A percentile compares a stretch with the other conserved stretches of the same genome.
Evolutionary conservation across 2,329 filamentous ascomycete genomes (phyloP).

Genomic region (Clarireedia paspali): DNA sequence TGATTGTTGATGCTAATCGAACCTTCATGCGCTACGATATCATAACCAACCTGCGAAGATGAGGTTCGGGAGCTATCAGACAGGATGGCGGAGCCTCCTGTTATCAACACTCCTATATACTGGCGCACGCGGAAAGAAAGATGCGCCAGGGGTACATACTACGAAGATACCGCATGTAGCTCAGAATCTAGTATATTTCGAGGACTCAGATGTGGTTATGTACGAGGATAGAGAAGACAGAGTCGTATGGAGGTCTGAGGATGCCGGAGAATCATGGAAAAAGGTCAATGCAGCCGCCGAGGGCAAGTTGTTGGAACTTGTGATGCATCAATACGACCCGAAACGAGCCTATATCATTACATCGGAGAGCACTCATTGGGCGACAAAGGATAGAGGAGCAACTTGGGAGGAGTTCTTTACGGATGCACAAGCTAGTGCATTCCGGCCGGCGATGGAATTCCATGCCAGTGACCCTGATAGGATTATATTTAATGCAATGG

Average conservation of each 20-base stretch:
- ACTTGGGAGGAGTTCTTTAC: conserved; percentile 71
- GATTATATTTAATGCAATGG: conserved; percentile 75
- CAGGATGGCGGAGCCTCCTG: conserved; percentile 27
- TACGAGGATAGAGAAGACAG: conserved; percentile 59
- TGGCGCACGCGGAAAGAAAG: conserved; percentile 26
- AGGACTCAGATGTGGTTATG: conserved; percentile 76
- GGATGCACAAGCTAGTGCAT: conserved; percentile 47
- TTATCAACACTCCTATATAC: conserved; percentile 22
- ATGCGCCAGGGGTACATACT: conserved; percentile 53
- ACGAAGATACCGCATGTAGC: conserved; percentile 62
- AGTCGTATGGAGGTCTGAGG: conserved; percentile 67
- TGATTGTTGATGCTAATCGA: conserved; percentile 18
- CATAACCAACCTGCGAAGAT: conserved; percentile 23
- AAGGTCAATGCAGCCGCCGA: conserved; percentile 56
- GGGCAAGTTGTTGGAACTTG: conserved; percentile 53
- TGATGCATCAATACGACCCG: conserved; percentile 72
- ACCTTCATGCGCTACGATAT: conserved; percentile 27
- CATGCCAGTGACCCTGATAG: conserved; percentile 77
- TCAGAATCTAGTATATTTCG: conserved; percentile 75
- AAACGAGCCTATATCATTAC: conserved; percentile 77
- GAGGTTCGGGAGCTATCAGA: conserved; percentile 24
- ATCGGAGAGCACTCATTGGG: conserved; percentile 62
- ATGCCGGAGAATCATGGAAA: conserved; percentile 76
- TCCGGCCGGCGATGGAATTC: conserved; percentile 57
- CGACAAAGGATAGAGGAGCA: conserved; percentile 75